Evolutionary conservation across 768 basidiomycete species (phyloP), one percentile per base, ranked within the genome.

Genomic region (Clitopilus passeckerianus): DNA sequence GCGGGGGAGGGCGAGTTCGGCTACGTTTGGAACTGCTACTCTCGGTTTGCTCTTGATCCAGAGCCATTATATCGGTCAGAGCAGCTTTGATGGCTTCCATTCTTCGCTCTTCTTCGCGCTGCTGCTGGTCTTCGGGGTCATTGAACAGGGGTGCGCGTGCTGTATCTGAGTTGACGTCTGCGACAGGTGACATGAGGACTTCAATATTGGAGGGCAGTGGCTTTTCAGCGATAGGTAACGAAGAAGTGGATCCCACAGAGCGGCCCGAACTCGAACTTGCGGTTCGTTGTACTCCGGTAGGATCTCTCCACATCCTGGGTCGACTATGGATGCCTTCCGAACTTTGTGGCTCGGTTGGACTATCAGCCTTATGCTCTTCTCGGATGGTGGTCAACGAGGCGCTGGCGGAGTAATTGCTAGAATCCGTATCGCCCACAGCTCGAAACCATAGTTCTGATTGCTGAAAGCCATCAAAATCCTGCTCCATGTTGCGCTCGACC

Each of bases 71-170:
- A 68, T 96, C 93, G 9, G 92, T 95, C 62, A 99, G 77, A 4
- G 97, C 97, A 7, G 95, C 95, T 66, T 95, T 94, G 18, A 98
- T 97, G 2, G 96, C 95, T 66, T 95, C 93, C 86, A 98, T 97
- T 37, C 93, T 81, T 64, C 89, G 81, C 56, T 89, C 84, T 70
- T 96, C 89, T 53, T 84, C 86, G 53, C 86, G 80, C 53, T 88
- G 86, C 62, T 75, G 75, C 60, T 79, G 83, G 60, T 93, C 89
- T 61, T 90, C 87, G 0, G 89, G 86, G 65, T 92, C 90, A 63
- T 89, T 85, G 62, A 95, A 95, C 20, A 95, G 77, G 7, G 91
- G 91, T 0, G 88, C 85, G 50, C 91, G 79, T 1, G 84, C 72
- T n/a, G 80, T 73, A 23, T 84, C 80, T 0, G 82, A 77, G 9